Base-by-base conservation (phyloP, 2,329 filamentous ascomycete genomes). In the Talaromyces albobiverticillius region DNA sequence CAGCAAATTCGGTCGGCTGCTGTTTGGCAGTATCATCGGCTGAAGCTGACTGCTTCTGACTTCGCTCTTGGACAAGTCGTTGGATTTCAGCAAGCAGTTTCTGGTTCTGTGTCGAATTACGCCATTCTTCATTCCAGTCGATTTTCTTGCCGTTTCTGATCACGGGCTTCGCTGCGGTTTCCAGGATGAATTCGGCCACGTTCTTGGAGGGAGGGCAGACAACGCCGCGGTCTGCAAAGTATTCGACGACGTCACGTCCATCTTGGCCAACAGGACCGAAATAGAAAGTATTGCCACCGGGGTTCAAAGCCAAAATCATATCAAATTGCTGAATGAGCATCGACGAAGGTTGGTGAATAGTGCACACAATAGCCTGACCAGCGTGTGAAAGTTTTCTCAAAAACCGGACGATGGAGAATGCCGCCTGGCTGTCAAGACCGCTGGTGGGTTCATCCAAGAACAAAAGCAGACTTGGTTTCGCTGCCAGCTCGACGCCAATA, bases 51-150 rank as follows among this genome's bases (percentile, higher is more conserved):
- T 78, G 76, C 0, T 77, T 60, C 61, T 79, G 74, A 64, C 76
- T 78, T 51, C 86, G 81, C 43, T 82, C 79, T 1, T 75, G 67
- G 59, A 84, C 82, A 51, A 91, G 82, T 1, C 76, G 74, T 38
- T 85, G 76, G 53, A 92, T 90, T 61, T 91, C 86, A 10, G 81
- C 71, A 5, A 85, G 69, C 16, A 90, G 73, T 1, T 71, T 67
- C 31, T 77, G 73, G 56, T 83, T 82, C 63, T 90, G 79, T 10
- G 82, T 72, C 0, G 86, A 90, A 42, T 80, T 80, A 23, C 75
- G 73, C 88, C 89, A 92, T 64, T 89, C 86, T 32, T 89, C 81
- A 64, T 88, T 86, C 88, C 88, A 92, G 64, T 90, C 79, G 41
- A 89, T 72, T 29, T 71, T 73, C 51, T 75, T 81, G 36, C 83